Evolutionary conservation across 176 grass and related monocot genomes (phyloP), one percentile per base, ranked within the genome.

Genomic region (Oryza rufipogon): DNA sequence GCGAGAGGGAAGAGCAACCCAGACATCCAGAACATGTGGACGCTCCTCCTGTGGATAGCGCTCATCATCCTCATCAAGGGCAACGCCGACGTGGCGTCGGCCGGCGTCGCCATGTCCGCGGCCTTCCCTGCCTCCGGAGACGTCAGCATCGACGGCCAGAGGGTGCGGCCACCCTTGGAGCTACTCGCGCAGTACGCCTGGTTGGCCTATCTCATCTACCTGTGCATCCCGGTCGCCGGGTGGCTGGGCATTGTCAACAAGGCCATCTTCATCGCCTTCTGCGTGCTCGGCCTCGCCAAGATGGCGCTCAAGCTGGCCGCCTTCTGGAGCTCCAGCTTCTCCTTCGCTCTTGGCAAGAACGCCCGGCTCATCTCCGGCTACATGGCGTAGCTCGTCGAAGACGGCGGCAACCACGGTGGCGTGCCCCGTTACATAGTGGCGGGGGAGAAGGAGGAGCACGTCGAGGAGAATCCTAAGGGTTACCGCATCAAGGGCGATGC

Each of bases 301-400:
- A 6, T 76, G 32, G 33, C 7, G 68, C 80, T 88, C 17, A 79
- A 88, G 45, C 22, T 84, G 12, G 46, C 16, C 19, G 81, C 75
- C 45, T 79, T 34, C 6, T 46, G 11, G 9, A 7, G 5, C 12
- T 75, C 75, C 2, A 10, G 68, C 68, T 0, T 0, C 68, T 88
- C 81, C 1, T 84, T 74, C 58, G 68, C 87, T 1, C 45, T 84
- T 9, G 81, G 81, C 13, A 78, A 68, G 68, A 88, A 84, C 25
- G 68, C 81, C 6, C 80, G 75, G 12, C 81, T 88, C 0, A 44
- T 88, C 34, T 70, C 87, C 19, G 87, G 87, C 17, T 88, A 88
- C 75, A 88, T 88, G 87, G 46, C 61, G 3, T 81, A 84, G 69
- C 81, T 79, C 25, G 74, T 58, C 17, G 15, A 26, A 12, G 70